Percentiles rank a stretch among this genome's conserved stretches.
Evolutionary conservation across 2,329 filamentous ascomycete genomes (phyloP).

Genomic region (Colletotrichum eleusines): DNA sequence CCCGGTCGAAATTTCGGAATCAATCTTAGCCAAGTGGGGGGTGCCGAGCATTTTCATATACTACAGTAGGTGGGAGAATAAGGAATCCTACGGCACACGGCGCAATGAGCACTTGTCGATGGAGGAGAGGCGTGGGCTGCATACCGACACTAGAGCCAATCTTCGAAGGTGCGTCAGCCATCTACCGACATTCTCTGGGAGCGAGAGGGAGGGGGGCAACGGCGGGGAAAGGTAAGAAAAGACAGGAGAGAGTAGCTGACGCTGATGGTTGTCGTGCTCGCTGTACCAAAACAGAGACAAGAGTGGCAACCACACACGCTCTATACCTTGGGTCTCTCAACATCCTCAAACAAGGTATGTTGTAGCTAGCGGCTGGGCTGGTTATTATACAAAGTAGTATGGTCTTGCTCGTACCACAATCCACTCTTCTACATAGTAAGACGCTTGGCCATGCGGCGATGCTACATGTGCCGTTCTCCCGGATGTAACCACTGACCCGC

Average conservation of each 20-base stretch:
- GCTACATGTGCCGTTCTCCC: constrained; percentile 25
- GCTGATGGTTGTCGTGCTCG: neutral
- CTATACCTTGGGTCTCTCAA: neutral
- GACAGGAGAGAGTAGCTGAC: too few species aligned
- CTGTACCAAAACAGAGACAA: neutral
- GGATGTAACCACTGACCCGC: constrained; percentile 1
- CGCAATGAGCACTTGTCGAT: constrained; percentile 26
- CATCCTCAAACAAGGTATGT: too few species aligned
- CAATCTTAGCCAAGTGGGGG: constrained; percentile 17
- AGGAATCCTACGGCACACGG: neutral
- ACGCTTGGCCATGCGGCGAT: constrained; percentile 27
- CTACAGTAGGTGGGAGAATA: neutral
- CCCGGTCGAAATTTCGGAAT: constrained; percentile 9
- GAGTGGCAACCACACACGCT: too few species aligned
- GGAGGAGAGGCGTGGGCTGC: neutral
- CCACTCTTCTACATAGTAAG: too few species aligned
- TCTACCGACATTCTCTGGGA: neutral
- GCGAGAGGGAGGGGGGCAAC: neutral
- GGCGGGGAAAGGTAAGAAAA: neutral
- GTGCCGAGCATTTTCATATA: constrained; percentile 9
- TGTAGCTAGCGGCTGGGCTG: too few species aligned
- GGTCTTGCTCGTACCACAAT: too few species aligned
- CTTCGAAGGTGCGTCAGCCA: neutral
- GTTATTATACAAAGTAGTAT: too few species aligned
- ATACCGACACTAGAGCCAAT: neutral